Base-by-base conservation (phyloP, 352 stramenopile species). In the Phytopythium vexans region DNA sequence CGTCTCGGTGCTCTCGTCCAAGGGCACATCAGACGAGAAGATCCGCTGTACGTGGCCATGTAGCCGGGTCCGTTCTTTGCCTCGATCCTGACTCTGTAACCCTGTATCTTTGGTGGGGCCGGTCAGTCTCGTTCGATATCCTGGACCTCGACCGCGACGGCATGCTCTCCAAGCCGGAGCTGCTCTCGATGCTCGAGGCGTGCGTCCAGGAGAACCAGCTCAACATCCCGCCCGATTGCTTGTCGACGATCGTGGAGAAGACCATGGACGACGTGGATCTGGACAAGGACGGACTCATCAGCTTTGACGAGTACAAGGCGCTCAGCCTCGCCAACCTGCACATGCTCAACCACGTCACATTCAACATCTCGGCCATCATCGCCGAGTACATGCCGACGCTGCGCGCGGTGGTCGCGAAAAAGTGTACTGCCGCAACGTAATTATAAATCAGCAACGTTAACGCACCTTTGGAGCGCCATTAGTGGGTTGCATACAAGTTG, bases 291-390 rank as follows among this genome's bases (percentile, higher is more conserved):
- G 75, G 77, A 47, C 86, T 86, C 58, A 83, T 92, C 49, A 87
- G 73, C 67, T 86, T 84, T 51, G 76, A 90, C 43, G 78, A 89
- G 63, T 92, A 87, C 65, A 58, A 62, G 8, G 60, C 74, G 42
- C 68, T 92, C 48, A 82, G 65, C 5, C 66, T 73, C 38, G 64
- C 64, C 47, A 89, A 84, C 49, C 70, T 84, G 53, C 72, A 87
- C 49, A 92, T 88, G 79, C 69, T 90, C 49, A 86, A 84, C 59
- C 82, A 90, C 60, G 69, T 92, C 41, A 89, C 79, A 35, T 83
- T 92, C 70, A 92, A 90, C 61, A 74, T 92, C 33, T 87, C 79
- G 36, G 73, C 58, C 39, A 78, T 91, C 54, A 83, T 88, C 54
- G 64, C 67, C 49, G 80, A 89, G 56, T 90, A 86, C 64, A 87